Conservation (phyloP, 1,139 yeast genomes). For the Debaryomyces psychrophilus region DNA sequence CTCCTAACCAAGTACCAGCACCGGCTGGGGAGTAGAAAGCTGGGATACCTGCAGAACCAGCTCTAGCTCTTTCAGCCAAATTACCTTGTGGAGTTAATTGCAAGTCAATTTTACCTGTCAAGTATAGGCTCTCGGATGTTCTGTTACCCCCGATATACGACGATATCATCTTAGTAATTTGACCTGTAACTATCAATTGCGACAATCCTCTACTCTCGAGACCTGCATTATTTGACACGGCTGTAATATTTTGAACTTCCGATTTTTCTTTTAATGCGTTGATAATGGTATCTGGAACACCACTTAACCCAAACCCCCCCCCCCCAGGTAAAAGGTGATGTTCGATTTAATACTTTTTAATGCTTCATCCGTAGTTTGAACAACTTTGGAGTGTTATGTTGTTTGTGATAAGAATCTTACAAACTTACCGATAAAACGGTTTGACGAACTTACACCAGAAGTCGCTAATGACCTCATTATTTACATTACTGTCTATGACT, state of each 20-base stretch:
- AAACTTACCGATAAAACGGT: background rate
- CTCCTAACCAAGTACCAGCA: conserved; percentile 54
- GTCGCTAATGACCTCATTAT: background rate
- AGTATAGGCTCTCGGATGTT: conserved; percentile 43
- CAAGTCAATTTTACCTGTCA: conserved; percentile 47
- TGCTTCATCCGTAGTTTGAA: conserved; percentile 31
- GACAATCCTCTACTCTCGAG: conserved; percentile 49
- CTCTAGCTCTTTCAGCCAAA: conserved; percentile 51
- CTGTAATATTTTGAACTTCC: conserved; percentile 40
- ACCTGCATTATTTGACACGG: conserved; percentile 56
- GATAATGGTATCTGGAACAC: conserved; percentile 50
- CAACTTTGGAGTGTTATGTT: conserved; percentile 22
- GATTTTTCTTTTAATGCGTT: conserved; percentile 37
- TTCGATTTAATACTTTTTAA: conserved; percentile 33
- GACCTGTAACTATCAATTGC: conserved; percentile 44
- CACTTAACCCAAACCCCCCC: conserved; percentile 55
- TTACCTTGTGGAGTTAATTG: conserved; percentile 56
- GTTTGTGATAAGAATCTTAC: conserved; percentile 1
- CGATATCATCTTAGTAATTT: conserved; percentile 49
- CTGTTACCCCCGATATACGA: conserved; percentile 52
- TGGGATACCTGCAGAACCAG: conserved; percentile 56
- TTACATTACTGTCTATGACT: background rate
- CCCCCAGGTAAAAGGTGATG: conserved; percentile 48
- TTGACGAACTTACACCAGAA: background rate
- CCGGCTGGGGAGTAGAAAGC: conserved; percentile 55